phyloP scores from a whole-genome alignment of 1,284 basidiomycete genomes.

The Puccinia polysora region DNA sequence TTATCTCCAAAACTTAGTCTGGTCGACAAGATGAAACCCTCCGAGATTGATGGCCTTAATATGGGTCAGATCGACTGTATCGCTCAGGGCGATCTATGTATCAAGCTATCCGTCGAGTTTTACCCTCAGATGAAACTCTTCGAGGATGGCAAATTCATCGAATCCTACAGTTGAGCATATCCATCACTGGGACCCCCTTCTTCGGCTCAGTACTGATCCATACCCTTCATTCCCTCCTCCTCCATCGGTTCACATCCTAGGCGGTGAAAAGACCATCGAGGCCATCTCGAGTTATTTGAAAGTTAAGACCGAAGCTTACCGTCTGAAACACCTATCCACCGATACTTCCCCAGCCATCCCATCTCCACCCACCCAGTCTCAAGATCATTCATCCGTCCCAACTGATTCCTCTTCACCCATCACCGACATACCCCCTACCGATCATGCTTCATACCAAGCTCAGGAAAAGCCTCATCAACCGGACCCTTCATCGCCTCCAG shows the following conservation, averaged over 20 bases:
- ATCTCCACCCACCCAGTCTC: neutral
- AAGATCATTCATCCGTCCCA: neutral
- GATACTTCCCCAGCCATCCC: neutral
- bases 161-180: slow-evolving; percentile 26
- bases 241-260: neutral
- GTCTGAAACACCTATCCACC: slow-evolving; percentile 3
- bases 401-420: neutral
- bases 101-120: slow-evolving; percentile 14
- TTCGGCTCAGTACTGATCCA: neutral
- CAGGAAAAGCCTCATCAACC: too few species aligned
- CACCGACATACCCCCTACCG: slow-evolving; percentile 1
- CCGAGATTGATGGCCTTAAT: slow-evolving; percentile 1
- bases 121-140: slow-evolving; percentile 40
- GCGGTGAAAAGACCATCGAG: neutral
- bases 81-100: slow-evolving; percentile 41
- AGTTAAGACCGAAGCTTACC: slow-evolving; percentile 4
- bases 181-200: neutral
- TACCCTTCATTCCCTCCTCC: neutral
- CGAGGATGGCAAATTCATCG: slow-evolving; percentile 20
- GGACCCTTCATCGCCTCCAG: slow-evolving; percentile 5
- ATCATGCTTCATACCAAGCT: slow-evolving; percentile 1
- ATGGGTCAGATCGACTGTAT: slow-evolving; percentile 40
- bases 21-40: slow-evolving; percentile 23
- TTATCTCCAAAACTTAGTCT: neutral
- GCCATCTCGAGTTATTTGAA: slow-evolving; percentile 3